phyloP scores from a whole-genome alignment of 2,329 filamentous ascomycete species.

The Monosporascus sp. region DNA sequence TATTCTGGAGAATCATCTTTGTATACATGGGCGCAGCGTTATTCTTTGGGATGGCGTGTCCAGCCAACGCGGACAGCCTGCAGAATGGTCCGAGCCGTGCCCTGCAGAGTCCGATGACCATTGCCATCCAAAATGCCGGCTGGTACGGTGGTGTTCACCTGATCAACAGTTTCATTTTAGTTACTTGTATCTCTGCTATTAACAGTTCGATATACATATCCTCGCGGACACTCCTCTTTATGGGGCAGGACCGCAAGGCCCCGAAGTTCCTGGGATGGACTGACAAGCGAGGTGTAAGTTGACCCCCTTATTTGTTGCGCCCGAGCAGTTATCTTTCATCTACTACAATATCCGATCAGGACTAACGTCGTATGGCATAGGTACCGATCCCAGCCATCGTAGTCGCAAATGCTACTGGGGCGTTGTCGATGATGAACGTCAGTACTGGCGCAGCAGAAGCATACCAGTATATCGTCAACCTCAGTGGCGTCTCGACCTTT shows the following conservation, averaged over 20 bases:
- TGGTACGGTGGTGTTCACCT: constrained; percentile 69
- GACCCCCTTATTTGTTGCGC: neutral
- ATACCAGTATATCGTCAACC: constrained; percentile 65
- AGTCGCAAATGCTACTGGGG: constrained; percentile 65
- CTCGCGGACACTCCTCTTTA: constrained; percentile 68
- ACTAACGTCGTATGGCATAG: neutral
- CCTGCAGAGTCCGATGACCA: constrained; percentile 67
- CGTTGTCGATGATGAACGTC: constrained; percentile 71
- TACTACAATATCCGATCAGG: too few relatives aligned
- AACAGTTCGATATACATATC: constrained; percentile 76
- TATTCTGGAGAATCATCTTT: constrained; percentile 58
- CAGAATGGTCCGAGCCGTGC: constrained; percentile 57
- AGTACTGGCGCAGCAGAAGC: constrained; percentile 60
- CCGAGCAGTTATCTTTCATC: neutral
- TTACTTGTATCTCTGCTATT: constrained; percentile 66
- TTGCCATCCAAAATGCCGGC: constrained; percentile 68
- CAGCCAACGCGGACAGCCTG: constrained; percentile 60
- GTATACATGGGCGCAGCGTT: constrained; percentile 66
- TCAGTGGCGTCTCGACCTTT: constrained; percentile 66
- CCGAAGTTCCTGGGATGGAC: constrained; percentile 65
- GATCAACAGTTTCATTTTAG: constrained; percentile 72
- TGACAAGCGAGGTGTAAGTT: constrained; percentile 48
- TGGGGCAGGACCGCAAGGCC: constrained; percentile 69
- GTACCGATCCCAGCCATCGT: constrained; percentile 56
- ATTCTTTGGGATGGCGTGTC: constrained; percentile 71